Percentiles rank a stretch among this genome's conserved stretches.
Conservation (phyloP, 352 stramenopile genomes). For the Phytophthora tentaculata region DNA sequence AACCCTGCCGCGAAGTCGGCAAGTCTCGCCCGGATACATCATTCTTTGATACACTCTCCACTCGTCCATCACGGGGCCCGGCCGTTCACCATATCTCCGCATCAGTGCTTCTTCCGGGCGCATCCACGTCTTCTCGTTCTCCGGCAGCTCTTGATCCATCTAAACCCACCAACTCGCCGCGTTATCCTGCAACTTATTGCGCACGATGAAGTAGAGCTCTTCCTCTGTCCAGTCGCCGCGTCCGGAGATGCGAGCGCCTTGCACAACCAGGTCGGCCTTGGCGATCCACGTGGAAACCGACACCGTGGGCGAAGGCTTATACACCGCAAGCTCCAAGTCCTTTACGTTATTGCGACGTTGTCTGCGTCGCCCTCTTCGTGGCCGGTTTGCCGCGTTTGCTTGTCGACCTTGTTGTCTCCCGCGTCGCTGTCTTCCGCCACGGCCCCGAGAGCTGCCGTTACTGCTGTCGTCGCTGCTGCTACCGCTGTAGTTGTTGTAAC, state of each 20-base stretch:
- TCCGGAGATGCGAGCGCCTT: neutral
- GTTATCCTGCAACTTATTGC: constrained; percentile 12
- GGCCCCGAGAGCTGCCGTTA: too few species aligned
- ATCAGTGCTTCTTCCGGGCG: neutral
- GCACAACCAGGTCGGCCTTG: neutral
- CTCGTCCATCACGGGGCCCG: neutral
- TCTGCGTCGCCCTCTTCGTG: neutral
- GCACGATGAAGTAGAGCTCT: constrained; percentile 5
- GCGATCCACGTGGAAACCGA: neutral
- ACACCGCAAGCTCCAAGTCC: neutral
- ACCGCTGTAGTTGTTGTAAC: neutral
- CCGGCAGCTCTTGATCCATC: neutral
- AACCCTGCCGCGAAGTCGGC: constrained; percentile 8
- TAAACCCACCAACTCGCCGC: neutral
- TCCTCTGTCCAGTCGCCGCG: constrained; percentile 1
- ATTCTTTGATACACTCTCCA: constrained; percentile 2
- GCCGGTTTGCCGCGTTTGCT: neutral
- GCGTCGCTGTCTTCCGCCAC: neutral
- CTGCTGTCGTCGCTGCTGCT: too few species aligned
- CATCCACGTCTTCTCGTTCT: neutral
- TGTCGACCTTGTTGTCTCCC: neutral
- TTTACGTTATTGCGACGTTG: neutral
- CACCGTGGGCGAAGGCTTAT: neutral
- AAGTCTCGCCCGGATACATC: constrained; percentile 1
- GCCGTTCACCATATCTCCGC: neutral